phyloP scores from a whole-genome alignment of 768 basidiomycete genomes.

The Chalciporus chontae region DNA sequence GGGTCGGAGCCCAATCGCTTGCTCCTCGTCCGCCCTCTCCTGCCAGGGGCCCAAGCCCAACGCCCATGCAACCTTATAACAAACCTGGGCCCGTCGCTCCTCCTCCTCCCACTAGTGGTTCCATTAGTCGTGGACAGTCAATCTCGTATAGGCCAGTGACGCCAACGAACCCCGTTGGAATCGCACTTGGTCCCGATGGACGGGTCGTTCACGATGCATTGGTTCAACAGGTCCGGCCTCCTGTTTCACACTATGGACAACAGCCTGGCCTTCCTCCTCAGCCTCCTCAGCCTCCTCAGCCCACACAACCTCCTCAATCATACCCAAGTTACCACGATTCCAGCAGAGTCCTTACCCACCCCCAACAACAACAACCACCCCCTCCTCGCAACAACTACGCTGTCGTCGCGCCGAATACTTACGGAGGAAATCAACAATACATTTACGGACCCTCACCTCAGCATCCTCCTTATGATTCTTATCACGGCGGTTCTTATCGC shows the following conservation, averaged over 20 bases:
- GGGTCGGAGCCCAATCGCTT: constrained; percentile 73
- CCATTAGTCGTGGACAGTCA: constrained; percentile 14
- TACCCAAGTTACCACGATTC: constrained; percentile 19
- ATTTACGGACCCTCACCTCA: constrained; percentile 19
- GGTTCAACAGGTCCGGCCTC: constrained; percentile 34
- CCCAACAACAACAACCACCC: constrained; percentile 36
- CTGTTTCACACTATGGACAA: constrained; percentile 9
- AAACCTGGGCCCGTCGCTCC: constrained; percentile 6
- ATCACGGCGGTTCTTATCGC: constrained; percentile 16
- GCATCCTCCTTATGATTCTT: constrained; percentile 18
- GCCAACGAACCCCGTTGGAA: constrained; percentile 79
- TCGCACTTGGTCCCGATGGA: constrained; percentile 76
- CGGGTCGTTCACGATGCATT: constrained; percentile 79
- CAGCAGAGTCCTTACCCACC: constrained; percentile 32
- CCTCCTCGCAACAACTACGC: constrained; percentile 21
- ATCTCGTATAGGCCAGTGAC: constrained; percentile 49
- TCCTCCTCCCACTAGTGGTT: not conserved
- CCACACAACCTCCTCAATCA: constrained; percentile 12
- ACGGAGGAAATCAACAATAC: constrained; percentile 12
- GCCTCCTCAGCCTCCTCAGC: constrained; percentile 3
- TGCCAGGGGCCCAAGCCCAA: constrained; percentile 26
- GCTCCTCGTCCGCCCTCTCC: constrained; percentile 67
- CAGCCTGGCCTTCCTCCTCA: constrained; percentile 5
- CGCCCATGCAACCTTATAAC: constrained; percentile 12
- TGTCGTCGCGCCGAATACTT: constrained; percentile 9